Evolutionary conservation across 306 rosid species (phyloP).

Genomic region (Vachellia collinsii): DNA sequence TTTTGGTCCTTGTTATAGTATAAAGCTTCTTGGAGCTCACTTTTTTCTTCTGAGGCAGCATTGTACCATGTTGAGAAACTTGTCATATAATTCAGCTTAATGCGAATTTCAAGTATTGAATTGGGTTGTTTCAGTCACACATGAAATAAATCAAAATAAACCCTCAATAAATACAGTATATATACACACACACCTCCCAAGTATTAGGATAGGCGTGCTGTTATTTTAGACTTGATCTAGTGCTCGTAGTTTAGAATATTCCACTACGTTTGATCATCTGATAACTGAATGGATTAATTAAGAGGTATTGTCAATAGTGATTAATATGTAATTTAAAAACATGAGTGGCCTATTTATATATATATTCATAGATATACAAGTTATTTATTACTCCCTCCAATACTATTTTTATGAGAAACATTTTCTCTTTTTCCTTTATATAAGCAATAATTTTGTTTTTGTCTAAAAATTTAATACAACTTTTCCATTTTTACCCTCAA

Average conservation of each 20-base stretch:
- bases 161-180: not conserved
- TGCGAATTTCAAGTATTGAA: not conserved
- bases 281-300: not conserved
- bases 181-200: not conserved
- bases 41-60: not conserved
- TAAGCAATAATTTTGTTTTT: too few species aligned
- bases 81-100: not conserved
- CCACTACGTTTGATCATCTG: not conserved
- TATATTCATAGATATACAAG: not conserved
- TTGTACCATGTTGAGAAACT: constrained; percentile 10
- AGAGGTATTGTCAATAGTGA: not conserved
- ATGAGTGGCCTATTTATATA: not conserved
- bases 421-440: too few species aligned
- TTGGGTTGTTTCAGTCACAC: not conserved
- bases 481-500: too few species aligned
- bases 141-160: not conserved
- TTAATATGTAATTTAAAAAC: not conserved
- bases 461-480: too few species aligned
- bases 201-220: not conserved
- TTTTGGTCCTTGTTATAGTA: not conserved
- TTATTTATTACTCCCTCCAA: too few species aligned
- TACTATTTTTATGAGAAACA: too few species aligned
- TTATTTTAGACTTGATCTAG: not conserved
- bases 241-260: not conserved
- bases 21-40: not conserved